Conservation (phyloP, 768 basidiomycete genomes). For the Trametes cinnabarina region DNA sequence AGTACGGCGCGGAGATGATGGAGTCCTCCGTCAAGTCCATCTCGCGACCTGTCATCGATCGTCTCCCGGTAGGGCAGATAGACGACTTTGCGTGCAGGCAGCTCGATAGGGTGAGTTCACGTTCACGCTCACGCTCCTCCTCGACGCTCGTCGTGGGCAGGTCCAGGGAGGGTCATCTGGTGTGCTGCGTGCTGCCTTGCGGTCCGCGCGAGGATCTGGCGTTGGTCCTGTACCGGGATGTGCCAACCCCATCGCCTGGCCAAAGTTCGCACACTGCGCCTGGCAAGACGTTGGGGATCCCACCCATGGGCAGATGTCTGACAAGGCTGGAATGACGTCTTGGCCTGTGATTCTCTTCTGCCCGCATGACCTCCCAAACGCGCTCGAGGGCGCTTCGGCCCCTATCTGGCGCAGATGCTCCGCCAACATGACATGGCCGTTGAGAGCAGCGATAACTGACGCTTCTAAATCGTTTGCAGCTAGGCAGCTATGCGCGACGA, state of each 20-base stretch:
- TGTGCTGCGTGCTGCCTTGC: slow-evolving; percentile 1
- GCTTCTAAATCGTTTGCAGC: neutral
- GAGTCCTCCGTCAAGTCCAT: slow-evolving; percentile 81
- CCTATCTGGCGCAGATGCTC: neutral
- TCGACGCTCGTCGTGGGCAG: neutral
- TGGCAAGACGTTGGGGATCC: neutral
- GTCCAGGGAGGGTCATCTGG: slow-evolving; percentile 2
- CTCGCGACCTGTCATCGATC: slow-evolving; percentile 77
- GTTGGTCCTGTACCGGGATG: neutral
- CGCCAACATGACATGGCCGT: neutral
- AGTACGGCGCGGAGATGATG: slow-evolving; percentile 89
- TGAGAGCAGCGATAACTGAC: neutral
- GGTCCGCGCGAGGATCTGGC: neutral
- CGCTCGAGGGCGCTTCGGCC: too few species aligned
- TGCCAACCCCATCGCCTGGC: neutral
- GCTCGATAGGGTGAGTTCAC: slow-evolving; percentile 67
- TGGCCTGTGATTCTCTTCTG: neutral
- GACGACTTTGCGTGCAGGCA: slow-evolving; percentile 90
- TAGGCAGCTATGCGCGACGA: slow-evolving; percentile 25
- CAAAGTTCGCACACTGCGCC: too few species aligned
- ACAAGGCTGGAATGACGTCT: slow-evolving; percentile 2
- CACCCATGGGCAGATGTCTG: too few species aligned
- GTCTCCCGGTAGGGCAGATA: slow-evolving; percentile 71
- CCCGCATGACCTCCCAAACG: neutral
- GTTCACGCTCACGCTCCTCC: neutral